These are phyloP conservation scores for Globisporangium barbulae DNA, from an alignment of 352 stramenopile genomes.

Conservation along the genomic window DNA sequence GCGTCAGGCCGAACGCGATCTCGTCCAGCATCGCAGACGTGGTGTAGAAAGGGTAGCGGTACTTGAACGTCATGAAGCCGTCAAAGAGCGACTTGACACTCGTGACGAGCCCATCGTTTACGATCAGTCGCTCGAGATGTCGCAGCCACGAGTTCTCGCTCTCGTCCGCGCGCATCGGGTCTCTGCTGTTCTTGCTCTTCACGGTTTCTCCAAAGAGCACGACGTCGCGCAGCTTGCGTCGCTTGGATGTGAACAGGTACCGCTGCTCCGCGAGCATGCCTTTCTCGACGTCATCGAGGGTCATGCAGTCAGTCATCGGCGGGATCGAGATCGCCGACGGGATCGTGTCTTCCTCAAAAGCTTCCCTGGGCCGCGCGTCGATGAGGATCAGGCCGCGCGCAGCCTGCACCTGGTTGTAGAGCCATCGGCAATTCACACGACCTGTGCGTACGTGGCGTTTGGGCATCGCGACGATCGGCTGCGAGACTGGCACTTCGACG, in stretches of 20 bases:
- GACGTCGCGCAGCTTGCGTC: constrained; percentile 74
- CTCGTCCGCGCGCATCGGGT: constrained; percentile 9
- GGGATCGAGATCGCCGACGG: constrained; percentile 73
- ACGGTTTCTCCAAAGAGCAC: constrained; percentile 77
- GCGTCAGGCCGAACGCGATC: constrained; percentile 49
- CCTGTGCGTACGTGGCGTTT: constrained; percentile 62
- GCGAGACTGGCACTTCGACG: background rate
- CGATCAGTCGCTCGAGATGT: constrained; percentile 58
- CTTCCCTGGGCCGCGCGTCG: constrained; percentile 46
- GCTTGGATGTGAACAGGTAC: constrained; percentile 68
- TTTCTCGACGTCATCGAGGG: constrained; percentile 53
- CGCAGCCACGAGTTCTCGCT: constrained; percentile 42
- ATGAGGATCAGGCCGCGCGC: constrained; percentile 74
- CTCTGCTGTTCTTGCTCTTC: constrained; percentile 26
- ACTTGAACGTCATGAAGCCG: constrained; percentile 84
- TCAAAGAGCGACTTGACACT: constrained; percentile 74
- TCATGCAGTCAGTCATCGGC: constrained; percentile 34
- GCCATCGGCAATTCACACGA: constrained; percentile 75
- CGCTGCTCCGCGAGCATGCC: constrained; percentile 61
- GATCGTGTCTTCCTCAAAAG: constrained; percentile 75
- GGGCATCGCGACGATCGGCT: constrained; percentile 18
- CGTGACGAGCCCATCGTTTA: constrained; percentile 72
- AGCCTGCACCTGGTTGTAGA: constrained; percentile 84
- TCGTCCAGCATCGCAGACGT: constrained; percentile 62
- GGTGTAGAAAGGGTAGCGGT: constrained; percentile 85